Evolutionary conservation across 176 grass and related monocot genomes (phyloP).

Genomic region (Neostapfia colusana): DNA sequence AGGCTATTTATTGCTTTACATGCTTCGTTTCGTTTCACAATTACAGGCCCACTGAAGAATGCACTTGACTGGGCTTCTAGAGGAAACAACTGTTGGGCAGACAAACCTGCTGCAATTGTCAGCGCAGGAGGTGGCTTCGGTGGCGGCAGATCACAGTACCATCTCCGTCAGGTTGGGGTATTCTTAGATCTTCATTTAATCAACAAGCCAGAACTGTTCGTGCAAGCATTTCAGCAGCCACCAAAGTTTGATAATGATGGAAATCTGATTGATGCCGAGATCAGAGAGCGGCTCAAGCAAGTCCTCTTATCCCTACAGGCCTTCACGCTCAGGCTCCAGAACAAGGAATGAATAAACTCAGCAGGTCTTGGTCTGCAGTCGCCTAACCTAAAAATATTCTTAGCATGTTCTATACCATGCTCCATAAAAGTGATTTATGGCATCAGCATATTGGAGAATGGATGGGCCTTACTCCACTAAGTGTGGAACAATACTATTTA

Average conservation of each 20-base stretch:
- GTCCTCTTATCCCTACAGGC: slow-evolving; percentile 73
- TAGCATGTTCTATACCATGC: no score
- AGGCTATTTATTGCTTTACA: slow-evolving; percentile 18
- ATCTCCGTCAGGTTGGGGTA: slow-evolving; percentile 84
- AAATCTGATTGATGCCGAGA: slow-evolving; percentile 61
- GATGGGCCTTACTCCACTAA: no score
- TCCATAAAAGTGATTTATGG: no score
- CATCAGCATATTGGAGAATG: no score
- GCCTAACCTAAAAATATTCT: background rate
- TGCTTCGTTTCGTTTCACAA: background rate
- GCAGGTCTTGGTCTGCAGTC: background rate
- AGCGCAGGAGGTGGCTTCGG: slow-evolving; percentile 71
- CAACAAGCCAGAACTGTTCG: slow-evolving; percentile 83
- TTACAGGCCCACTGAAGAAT: slow-evolving; percentile 82
- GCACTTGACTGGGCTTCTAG: slow-evolving; percentile 95
- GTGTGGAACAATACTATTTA: no score
- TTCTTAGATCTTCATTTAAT: slow-evolving; percentile 96
- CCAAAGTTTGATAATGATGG: slow-evolving; percentile 64
- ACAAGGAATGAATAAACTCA: slow-evolving; percentile 31
- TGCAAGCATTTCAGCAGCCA: slow-evolving; percentile 61
- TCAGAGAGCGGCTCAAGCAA: slow-evolving; percentile 64
- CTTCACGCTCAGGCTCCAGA: slow-evolving; percentile 67
- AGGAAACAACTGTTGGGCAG: slow-evolving; percentile 69
- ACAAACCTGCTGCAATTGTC: slow-evolving; percentile 81
- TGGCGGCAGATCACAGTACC: slow-evolving; percentile 68